Evolutionary conservation across 2,329 filamentous ascomycete genomes (phyloP).

Genomic region (Pseudogymnoascus sp.): DNA sequence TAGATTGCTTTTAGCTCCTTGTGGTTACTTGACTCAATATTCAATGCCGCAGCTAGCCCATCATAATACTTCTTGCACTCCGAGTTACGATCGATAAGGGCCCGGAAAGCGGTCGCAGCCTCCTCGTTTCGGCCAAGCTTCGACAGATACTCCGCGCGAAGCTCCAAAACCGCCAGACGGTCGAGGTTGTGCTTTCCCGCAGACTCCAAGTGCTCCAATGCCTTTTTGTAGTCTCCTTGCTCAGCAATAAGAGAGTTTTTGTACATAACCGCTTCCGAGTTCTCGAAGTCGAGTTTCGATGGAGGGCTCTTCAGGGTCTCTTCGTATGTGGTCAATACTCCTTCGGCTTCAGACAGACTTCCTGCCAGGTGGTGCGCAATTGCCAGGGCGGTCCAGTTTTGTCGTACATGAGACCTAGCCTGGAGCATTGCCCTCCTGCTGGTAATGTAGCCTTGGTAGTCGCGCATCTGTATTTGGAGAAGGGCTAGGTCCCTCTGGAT

Average conservation of each 20-base stretch:
- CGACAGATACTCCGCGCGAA: conserved; percentile 75
- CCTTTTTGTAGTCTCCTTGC: conserved; percentile 72
- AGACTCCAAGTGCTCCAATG: conserved; percentile 76
- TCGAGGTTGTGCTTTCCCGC: conserved; percentile 74
- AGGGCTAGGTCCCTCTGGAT: conserved; percentile 91
- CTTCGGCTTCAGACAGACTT: conserved; percentile 78
- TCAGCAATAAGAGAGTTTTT: conserved; percentile 94
- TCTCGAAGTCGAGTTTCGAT: conserved; percentile 73
- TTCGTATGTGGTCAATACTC: conserved; percentile 85
- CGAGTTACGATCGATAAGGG: conserved; percentile 76
- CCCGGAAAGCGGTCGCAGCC: conserved; percentile 72
- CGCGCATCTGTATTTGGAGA: conserved; percentile 92
- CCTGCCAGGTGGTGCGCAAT: conserved; percentile 89
- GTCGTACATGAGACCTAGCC: conserved; percentile 69
- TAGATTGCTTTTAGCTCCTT: conserved; percentile 67
- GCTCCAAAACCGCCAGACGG: conserved; percentile 76
- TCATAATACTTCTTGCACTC: conserved; percentile 85
- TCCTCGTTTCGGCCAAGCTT: conserved; percentile 71
- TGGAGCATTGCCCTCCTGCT: conserved; percentile 85
- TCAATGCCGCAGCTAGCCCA: conserved; percentile 63
- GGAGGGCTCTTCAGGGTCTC: conserved; percentile 81
- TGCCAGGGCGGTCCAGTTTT: conserved; percentile 97
- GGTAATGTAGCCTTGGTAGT: conserved; percentile 88
- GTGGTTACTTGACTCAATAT: conserved; percentile 52
- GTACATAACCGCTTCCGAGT: conserved; percentile 90